A percentile compares a stretch with the other conserved stretches of the same genome.
Conservation (phyloP, 345 rosid species). For the Lepidium aucheri region DNA sequence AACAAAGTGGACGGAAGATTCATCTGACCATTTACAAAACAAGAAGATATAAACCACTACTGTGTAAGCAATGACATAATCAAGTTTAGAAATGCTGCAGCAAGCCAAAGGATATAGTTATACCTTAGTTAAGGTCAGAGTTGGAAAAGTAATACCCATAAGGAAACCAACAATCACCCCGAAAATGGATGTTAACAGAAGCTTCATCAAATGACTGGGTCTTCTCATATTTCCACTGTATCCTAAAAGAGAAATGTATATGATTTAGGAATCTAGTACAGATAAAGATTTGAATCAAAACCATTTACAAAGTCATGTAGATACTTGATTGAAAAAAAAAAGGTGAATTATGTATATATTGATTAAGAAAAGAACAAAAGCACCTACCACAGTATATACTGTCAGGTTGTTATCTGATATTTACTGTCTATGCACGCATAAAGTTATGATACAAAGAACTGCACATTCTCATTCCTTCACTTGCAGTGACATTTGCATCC, state of each 20-base stretch:
- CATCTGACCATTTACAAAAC: conserved; percentile 45
- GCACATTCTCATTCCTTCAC: neutral
- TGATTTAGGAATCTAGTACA: neutral
- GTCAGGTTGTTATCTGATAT: neutral
- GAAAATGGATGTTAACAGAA: conserved; percentile 52
- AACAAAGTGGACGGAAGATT: conserved; percentile 71
- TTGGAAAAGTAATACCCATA: conserved; percentile 71
- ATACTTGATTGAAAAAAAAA: neutral
- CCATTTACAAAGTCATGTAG: neutral
- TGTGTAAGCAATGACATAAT: neutral
- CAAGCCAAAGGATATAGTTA: neutral
- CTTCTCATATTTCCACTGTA: conserved; percentile 48
- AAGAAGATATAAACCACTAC: conserved; percentile 1
- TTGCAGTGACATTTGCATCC: neutral
- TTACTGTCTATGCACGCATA: neutral
- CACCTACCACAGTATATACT: neutral
- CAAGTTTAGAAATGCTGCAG: neutral
- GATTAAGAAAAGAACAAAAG: neutral
- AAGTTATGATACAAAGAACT: neutral
- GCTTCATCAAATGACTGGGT: conserved; percentile 66
- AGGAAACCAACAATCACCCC: conserved; percentile 78
- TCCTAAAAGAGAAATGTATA: neutral
- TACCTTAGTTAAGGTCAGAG: conserved; percentile 73
- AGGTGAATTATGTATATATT: neutral
- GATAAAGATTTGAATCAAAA: neutral